Conservation (phyloP, 1,284 basidiomycete genomes). For the Chondrostereum purpureum region DNA sequence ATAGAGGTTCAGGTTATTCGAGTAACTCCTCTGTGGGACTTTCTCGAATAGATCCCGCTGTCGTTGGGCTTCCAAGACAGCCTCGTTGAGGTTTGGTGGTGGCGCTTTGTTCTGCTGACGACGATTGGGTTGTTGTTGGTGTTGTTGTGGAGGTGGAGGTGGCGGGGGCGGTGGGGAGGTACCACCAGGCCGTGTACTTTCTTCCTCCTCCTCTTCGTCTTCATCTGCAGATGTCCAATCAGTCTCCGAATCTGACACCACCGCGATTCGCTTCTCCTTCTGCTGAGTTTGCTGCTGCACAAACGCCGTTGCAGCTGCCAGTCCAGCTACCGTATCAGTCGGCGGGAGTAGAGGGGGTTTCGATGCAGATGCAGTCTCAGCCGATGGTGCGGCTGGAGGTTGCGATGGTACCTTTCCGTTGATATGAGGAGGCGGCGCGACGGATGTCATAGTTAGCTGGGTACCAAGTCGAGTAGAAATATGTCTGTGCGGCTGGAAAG, state of each 20-base stretch:
- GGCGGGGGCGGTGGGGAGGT: not conserved
- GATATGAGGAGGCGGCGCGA: too few relatives aligned
- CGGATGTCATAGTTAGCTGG: not conserved
- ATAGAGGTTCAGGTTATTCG: conserved; percentile 36
- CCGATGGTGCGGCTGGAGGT: not conserved
- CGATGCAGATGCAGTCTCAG: not conserved
- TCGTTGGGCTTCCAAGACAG: conserved; percentile 55
- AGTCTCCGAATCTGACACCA: not conserved
- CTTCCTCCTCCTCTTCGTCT: not conserved
- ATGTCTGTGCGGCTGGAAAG: too few relatives aligned
- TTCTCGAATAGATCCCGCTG: conserved; percentile 76
- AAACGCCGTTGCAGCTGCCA: not conserved
- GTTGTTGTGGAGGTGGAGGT: not conserved
- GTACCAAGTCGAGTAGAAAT: not conserved
- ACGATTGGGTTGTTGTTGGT: too few relatives aligned
- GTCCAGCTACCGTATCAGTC: not conserved
- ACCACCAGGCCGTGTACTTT: not conserved
- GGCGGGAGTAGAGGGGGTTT: not conserved
- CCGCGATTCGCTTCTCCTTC: not conserved
- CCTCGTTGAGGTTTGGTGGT: conserved; percentile 21
- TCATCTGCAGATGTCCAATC: not conserved
- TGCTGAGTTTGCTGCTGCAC: not conserved
- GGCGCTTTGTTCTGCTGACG: not conserved
- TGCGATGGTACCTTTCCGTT: not conserved
- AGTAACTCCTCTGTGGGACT: conserved; percentile 60